Evolutionary conservation across 2,329 filamentous ascomycete species (phyloP).

Genomic region (Xylaria arbuscula): DNA sequence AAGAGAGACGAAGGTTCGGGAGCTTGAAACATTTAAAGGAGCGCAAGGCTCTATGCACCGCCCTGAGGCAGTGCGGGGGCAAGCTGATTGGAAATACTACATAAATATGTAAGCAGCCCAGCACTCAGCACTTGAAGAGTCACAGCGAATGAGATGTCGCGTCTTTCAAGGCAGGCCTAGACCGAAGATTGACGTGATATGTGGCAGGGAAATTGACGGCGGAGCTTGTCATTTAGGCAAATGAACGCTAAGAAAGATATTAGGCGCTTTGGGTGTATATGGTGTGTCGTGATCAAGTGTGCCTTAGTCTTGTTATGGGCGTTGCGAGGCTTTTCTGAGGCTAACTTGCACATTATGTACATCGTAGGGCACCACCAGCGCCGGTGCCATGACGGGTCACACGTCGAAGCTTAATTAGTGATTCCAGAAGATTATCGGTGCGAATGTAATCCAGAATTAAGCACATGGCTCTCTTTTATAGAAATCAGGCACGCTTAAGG

Average conservation of each 20-base stretch:
- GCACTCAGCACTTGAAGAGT: not conserved
- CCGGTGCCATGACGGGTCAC: not conserved
- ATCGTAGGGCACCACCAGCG: not conserved
- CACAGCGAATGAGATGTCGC: not conserved
- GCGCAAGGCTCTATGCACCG: not conserved
- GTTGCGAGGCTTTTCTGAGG: not conserved
- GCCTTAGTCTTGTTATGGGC: not conserved
- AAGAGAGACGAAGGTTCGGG: not conserved
- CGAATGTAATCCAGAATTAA: not conserved
- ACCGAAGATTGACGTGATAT: not conserved
- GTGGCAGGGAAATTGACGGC: not conserved
- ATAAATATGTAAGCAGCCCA: not conserved
- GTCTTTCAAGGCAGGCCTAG: not conserved
- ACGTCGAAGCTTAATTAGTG: not conserved
- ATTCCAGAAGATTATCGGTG: not conserved
- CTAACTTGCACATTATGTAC: not conserved
- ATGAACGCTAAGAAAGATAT: too few relatives aligned
- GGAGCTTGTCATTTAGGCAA: not conserved
- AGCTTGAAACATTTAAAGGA: not conserved
- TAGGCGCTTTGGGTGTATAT: too few relatives aligned
- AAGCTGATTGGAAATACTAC: not conserved
- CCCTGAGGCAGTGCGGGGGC: not conserved
- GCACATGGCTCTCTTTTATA: not conserved
- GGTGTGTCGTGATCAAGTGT: not conserved
- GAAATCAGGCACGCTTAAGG: not conserved